phyloP scores from a whole-genome alignment of 83 land plant species.

The Picea engelmannii region DNA sequence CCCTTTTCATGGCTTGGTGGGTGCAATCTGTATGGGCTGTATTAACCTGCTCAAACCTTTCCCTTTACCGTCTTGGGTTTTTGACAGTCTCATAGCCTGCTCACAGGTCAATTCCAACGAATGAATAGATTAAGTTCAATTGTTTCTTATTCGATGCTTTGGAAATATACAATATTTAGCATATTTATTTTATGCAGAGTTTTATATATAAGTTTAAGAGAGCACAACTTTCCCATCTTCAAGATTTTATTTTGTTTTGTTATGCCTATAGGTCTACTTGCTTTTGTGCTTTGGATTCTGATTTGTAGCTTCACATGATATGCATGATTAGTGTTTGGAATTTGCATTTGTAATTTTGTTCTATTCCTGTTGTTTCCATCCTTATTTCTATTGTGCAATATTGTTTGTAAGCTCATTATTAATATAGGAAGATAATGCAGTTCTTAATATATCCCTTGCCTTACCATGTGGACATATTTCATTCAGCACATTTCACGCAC shows the following conservation, averaged over 20 bases:
- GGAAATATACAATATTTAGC: neutral
- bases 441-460: no score
- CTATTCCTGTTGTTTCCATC: neutral
- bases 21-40: slow-evolving; percentile 50
- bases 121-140: neutral
- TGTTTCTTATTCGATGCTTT: neutral
- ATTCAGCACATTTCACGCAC: no score
- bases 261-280: neutral
- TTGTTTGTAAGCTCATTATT: no score
- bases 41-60: slow-evolving; percentile 38
- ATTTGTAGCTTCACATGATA: neutral
- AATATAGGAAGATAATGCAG: no score
- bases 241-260: neutral
- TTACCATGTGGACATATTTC: no score
- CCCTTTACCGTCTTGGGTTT: slow-evolving; percentile 59
- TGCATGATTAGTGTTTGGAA: neutral
- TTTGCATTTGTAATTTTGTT: neutral
- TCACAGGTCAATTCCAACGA: neutral
- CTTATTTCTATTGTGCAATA: no score
- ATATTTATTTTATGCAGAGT: neutral
- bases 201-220: neutral
- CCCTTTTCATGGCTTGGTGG: slow-evolving; percentile 83
- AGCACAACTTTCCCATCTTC: neutral
- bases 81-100: slow-evolving; percentile 38
- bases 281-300: neutral